Evolutionary conservation across 441 rosid genomes (phyloP).

Genomic region (Arabidopsis hybrid): DNA sequence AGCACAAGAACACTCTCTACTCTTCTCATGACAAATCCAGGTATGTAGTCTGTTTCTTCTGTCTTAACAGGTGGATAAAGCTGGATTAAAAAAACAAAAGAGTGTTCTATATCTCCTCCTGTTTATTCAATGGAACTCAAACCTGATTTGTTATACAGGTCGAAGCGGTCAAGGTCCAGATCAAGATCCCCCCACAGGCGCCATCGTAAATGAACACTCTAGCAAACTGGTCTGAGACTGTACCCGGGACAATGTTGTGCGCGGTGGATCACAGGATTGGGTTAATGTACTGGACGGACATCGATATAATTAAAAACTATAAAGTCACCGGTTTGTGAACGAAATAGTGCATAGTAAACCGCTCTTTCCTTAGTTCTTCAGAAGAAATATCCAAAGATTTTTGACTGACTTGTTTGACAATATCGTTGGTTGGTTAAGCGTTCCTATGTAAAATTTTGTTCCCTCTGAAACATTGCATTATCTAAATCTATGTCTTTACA

Average conservation of each 20-base stretch:
- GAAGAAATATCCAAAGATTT: not conserved
- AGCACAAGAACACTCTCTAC: slow-evolving; percentile 95
- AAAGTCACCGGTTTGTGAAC: no score
- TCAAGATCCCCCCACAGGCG: slow-evolving; percentile 57
- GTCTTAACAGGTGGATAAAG: slow-evolving; percentile 72
- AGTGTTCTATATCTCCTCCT: not conserved
- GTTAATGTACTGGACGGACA: not conserved
- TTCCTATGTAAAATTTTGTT: slow-evolving; percentile 18
- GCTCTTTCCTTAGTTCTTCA: no score
- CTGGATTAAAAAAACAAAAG: not conserved
- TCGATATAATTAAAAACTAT: no score
- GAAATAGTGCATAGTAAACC: no score
- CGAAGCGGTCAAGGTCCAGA: slow-evolving; percentile 75
- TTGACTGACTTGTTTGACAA: slow-evolving; percentile 22
- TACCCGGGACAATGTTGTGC: not conserved
- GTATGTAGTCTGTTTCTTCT: slow-evolving; percentile 55
- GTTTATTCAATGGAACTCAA: slow-evolving; percentile 33
- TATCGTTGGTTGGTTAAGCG: slow-evolving; percentile 3
- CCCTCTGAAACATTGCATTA: slow-evolving; percentile 4
- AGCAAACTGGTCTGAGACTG: slow-evolving; percentile 10
- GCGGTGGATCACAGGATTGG: not conserved
- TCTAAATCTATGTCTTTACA: not conserved
- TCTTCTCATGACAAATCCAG: slow-evolving; percentile 87
- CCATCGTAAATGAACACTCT: slow-evolving; percentile 47
- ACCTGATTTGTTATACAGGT: slow-evolving; percentile 51